Conservation (phyloP, 75 land plant species). For the Isoetes taiwanensis region DNA sequence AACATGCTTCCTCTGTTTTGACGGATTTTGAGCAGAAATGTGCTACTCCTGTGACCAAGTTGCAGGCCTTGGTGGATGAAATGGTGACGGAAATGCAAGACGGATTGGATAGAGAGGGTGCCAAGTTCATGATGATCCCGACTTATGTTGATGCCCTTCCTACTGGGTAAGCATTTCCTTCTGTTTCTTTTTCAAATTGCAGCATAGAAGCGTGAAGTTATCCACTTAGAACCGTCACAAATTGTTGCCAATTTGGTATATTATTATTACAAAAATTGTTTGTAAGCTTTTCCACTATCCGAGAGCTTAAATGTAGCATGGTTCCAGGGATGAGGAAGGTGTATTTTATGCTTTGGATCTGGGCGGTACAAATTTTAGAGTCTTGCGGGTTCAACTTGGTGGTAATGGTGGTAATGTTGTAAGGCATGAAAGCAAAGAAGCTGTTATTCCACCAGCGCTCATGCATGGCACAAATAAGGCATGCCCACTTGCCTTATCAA, state of each 20-base stretch:
- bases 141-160: slow-evolving; percentile 19
- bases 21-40: slow-evolving; percentile 3
- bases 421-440: slow-evolving; percentile 3
- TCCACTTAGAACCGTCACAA: too few species aligned
- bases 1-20: too few species aligned
- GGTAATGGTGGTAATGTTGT: slow-evolving; percentile 12
- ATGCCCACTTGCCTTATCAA: too few species aligned
- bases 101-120: slow-evolving; percentile 16
- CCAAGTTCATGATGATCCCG: slow-evolving; percentile 19
- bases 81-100: slow-evolving; percentile 14
- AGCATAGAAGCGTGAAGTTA: too few species aligned
- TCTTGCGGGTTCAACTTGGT: slow-evolving; percentile 15
- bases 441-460: slow-evolving; percentile 5
- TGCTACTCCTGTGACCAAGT: slow-evolving; percentile 8
- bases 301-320: too few species aligned
- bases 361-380: slow-evolving; percentile 16
- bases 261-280: too few species aligned
- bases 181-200: too few species aligned
- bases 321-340: slow-evolving; percentile 8
- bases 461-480: slow-evolving; percentile 5
- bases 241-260: too few species aligned
- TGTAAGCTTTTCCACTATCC: too few species aligned
- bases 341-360: slow-evolving; percentile 13
- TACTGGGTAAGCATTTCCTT: slow-evolving; percentile 13
- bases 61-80: slow-evolving; percentile 6